Base-by-base conservation (phyloP, 2,329 filamentous ascomycete species). In the Dothidotthia symphoricarpi region DNA sequence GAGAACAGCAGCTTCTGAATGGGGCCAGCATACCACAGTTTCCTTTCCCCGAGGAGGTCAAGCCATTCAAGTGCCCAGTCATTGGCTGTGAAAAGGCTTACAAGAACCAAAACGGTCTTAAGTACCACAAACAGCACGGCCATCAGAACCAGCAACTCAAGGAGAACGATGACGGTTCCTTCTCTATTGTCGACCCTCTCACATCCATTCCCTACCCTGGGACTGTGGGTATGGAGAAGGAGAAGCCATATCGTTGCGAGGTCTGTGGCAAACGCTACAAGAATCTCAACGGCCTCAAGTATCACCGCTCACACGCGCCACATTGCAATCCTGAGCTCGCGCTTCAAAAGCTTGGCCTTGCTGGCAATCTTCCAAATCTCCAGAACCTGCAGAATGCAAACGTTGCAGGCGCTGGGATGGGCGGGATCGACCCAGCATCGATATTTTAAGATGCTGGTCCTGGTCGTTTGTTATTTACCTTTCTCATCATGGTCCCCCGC, bases 81-180 rank as follows among this genome's bases (percentile, higher is more conserved):
- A 95, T 98, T 64, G 93, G 93, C 5, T 98, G 93, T 61, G 93
- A 97, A 68, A 98, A 98, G 75, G 91, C 93, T 0, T 98, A 98
- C 74, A 98, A 98, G 77, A 98, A 98, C 67, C 93, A 97, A 66
- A 98, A 98, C 55, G 93, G 93, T 33, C 76, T 98, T 39, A 98
- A 97, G 80, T 98, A 88, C 57, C 82, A 85, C 70, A 85, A 85
- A 70, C 73, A 77, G 68, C 93, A 98, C 58, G 93, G 93, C 13
- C 93, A 98, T 66, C 89, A 94, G 61, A 97, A 91, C 47, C 93
- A 98, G 66, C 88, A 95, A 66, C 77, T 98, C 43, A 90, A 96
- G 62, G 90, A 96, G 66, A 98, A 98, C 57, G 86, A 87, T 12
- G 93, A 98, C 60, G 93, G 93, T 34, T 96, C 93, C 2, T 97